Percentiles rank a stretch among this genome's conserved stretches.
Conservation (phyloP, 73 alveolate genomes). For the Stentor roeselii region DNA sequence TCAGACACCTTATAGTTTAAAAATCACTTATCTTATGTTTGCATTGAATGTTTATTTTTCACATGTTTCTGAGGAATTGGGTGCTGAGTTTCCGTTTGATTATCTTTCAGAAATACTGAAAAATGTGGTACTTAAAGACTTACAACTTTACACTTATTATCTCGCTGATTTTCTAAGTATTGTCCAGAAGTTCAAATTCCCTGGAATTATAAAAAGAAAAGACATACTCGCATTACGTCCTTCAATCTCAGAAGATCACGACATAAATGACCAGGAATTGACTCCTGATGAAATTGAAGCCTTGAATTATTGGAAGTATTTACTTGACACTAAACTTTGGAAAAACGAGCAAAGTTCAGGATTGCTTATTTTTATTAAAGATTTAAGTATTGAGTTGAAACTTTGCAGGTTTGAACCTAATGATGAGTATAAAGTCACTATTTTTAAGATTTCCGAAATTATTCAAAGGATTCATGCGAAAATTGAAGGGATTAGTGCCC, state of each 20-base stretch:
- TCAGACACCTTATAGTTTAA: background rate
- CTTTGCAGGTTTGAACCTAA: background rate
- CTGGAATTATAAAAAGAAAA: background rate
- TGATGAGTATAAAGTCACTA: background rate
- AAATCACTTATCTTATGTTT: background rate
- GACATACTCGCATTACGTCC: background rate
- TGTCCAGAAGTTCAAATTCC: background rate
- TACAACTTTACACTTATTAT: background rate
- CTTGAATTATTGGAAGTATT: background rate
- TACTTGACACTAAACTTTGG: slow-evolving; percentile 7
- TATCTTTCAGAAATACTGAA: background rate
- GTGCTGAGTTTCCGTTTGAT: background rate
- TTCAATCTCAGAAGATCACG: background rate
- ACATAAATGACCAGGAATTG: background rate
- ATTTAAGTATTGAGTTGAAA: background rate
- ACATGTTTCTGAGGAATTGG: background rate
- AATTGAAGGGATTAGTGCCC: background rate
- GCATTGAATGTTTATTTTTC: slow-evolving; percentile 2
- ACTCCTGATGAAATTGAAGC: background rate
- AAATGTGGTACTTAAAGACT: background rate
- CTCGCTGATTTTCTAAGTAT: background rate
- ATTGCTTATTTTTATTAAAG: slow-evolving; percentile 1
- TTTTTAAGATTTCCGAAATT: background rate
- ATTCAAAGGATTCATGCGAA: background rate
- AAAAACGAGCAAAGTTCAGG: slow-evolving; percentile 1